Conservation (phyloP, 352 stramenopile species). For the Elongisporangium anandrum region DNA sequence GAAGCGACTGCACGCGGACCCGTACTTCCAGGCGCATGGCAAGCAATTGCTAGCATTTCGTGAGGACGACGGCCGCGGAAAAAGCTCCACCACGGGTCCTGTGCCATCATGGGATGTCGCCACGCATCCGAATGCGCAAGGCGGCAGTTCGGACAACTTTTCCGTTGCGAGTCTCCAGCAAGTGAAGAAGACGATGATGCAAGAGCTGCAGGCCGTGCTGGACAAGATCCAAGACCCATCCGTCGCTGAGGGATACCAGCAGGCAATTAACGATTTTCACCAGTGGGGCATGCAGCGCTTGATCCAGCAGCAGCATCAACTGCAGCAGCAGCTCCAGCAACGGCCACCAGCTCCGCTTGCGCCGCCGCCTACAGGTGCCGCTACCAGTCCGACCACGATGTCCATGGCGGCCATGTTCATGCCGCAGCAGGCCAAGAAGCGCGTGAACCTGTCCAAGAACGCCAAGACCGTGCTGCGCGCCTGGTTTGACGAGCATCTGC, state of each 20-base stretch:
- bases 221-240: slow-evolving; percentile 16
- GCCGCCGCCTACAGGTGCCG: background rate
- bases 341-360: background rate
- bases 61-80: slow-evolving; percentile 1
- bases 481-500: slow-evolving; percentile 84
- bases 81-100: slow-evolving; percentile 2
- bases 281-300: slow-evolving; percentile 29
- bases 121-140: background rate
- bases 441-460: slow-evolving; percentile 67
- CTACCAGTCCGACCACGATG: slow-evolving; percentile 11
- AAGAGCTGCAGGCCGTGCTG: slow-evolving; percentile 20
- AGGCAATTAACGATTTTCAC: slow-evolving; percentile 19
- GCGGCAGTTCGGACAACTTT: slow-evolving; percentile 5
- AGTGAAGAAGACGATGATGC: slow-evolving; percentile 15
- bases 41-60: slow-evolving; percentile 19
- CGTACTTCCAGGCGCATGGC: slow-evolving; percentile 12
- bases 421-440: slow-evolving; percentile 44
- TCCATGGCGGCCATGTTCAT: slow-evolving; percentile 13
- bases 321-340: background rate
- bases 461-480: slow-evolving; percentile 66
- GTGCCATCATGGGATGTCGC: background rate
- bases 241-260: slow-evolving; percentile 22
- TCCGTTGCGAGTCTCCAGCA: slow-evolving; percentile 9
- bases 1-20: slow-evolving; percentile 7
- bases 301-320: slow-evolving; percentile 12